Evolutionary conservation across 768 basidiomycete genomes (phyloP), one percentile per base, ranked within the genome.

Genomic region (Tylopilus intermedius): DNA sequence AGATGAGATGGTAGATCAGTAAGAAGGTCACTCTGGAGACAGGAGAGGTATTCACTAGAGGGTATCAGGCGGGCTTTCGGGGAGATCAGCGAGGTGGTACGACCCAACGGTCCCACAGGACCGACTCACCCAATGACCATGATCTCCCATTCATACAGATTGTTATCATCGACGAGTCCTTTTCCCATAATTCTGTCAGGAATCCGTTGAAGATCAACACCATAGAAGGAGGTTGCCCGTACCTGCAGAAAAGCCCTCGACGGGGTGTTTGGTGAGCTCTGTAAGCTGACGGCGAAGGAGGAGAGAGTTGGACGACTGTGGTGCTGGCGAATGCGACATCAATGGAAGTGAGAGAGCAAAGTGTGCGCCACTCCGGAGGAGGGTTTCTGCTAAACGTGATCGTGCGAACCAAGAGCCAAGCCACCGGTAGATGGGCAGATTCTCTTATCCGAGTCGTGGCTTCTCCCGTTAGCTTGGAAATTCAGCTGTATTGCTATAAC

Each of bases 201-300:
- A 57, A 59, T 61, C 63, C 53, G 62, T 64, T 66, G 62, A 64
- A 67, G 55, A 65, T 62, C 59, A 45, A 67, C 65, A 65, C 66
- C 62, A 57, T 50, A 49, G 47, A 55, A 50, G 42, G 42, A 67
- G 35, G 29, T 39, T 60, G 58, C 51, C 62, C 74, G 61, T 64
- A 88, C 90, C 90, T 73, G 94, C 95, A 32, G 92, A 94, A 75
- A 99, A 98, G 7, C 95, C 95, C 65, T 96, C 90, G 5, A 97
- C 92, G 2, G 95, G 95, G 45, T 77, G 82, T 72, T 97, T 97
- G 30, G 86, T 90, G 57, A 99, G 82, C 65, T 96, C 95, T 10
- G 75, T 67, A 33, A 92, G 79, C 70, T 92, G 89, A 32, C 90
- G 79, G 38, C 87, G 81, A 21, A 92, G 83, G 37, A 91, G 79